A percentile compares a stretch with the other conserved stretches of the same genome.
Evolutionary conservation across 768 basidiomycete genomes (phyloP).

Genomic region (Termitomyces sp.): DNA sequence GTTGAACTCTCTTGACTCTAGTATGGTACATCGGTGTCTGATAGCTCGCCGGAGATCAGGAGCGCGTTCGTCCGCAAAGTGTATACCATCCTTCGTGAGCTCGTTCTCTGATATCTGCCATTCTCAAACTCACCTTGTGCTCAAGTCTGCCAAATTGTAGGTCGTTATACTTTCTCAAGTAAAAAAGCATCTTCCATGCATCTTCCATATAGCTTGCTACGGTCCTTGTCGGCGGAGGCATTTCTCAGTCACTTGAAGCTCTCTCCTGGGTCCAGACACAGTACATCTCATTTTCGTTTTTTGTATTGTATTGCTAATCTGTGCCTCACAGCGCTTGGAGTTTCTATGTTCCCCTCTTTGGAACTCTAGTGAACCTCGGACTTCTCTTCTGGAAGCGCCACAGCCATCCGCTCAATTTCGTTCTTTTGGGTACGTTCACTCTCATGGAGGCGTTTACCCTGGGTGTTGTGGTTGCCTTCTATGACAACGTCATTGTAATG

Average conservation of each 20-base stretch:
- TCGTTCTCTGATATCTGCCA: background rate
- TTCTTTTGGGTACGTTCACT: conserved; percentile 85
- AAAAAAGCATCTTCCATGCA: background rate
- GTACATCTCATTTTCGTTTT: conserved; percentile 34
- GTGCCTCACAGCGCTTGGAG: conserved; percentile 58
- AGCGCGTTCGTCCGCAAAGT: conserved; percentile 89
- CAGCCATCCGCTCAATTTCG: conserved; percentile 82
- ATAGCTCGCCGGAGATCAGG: conserved; percentile 74
- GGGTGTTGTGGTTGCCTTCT: conserved; percentile 80
- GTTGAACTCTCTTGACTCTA: conserved; percentile 22
- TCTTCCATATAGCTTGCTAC: conserved; percentile 55
- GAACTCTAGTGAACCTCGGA: conserved; percentile 74
- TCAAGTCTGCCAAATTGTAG: conserved; percentile 71
- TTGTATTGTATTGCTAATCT: background rate
- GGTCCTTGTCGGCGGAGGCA: conserved; percentile 65
- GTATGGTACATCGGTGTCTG: conserved; percentile 81
- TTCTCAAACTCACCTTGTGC: background rate
- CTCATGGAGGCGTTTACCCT: conserved; percentile 87
- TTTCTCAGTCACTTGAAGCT: conserved; percentile 60
- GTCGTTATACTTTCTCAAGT: conserved; percentile 13
- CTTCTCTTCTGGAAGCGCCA: conserved; percentile 92
- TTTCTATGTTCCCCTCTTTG: conserved; percentile 76
- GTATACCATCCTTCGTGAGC: conserved; percentile 84
- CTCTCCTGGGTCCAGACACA: conserved; percentile 71
- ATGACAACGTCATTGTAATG: conserved; percentile 68